These are phyloP conservation scores for Codiaeum variegatum DNA, from an alignment of 441 rosid genomes.

Conservation along the genomic window DNA sequence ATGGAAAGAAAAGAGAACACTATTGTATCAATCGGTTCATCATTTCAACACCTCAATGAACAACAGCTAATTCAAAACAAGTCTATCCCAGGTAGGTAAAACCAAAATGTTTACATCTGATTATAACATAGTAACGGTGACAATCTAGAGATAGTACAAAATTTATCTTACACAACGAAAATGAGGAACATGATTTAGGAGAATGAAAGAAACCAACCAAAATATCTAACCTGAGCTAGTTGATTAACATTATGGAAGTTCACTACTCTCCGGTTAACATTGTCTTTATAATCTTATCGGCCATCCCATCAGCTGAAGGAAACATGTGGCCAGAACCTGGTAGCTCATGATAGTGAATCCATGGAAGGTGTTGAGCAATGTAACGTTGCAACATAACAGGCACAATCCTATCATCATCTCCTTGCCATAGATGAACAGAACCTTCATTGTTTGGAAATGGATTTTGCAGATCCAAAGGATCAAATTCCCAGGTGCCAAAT, in stretches of 20 bases:
- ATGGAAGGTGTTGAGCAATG: slow-evolving; percentile 53
- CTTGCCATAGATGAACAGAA: slow-evolving; percentile 76
- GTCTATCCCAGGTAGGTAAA: background rate
- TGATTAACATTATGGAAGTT: background rate
- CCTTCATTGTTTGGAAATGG: slow-evolving; percentile 56
- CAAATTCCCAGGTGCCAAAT: slow-evolving; percentile 75
- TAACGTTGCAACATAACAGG: slow-evolving; percentile 64
- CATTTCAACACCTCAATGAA: background rate
- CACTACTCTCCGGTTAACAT: slow-evolving; percentile 32
- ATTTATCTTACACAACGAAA: slow-evolving; percentile 5
- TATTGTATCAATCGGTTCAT: background rate
- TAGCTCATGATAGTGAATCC: slow-evolving; percentile 74
- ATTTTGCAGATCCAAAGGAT: slow-evolving; percentile 59
- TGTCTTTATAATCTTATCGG: slow-evolving; percentile 40
- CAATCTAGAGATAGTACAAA: background rate
- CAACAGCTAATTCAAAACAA: background rate
- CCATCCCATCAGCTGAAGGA: slow-evolving; percentile 39
- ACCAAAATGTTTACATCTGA: background rate
- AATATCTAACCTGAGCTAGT: background rate
- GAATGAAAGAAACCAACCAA: background rate
- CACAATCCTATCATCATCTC: slow-evolving; percentile 55
- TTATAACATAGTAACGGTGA: too few relatives aligned
- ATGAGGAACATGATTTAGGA: background rate
- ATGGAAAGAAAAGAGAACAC: background rate
- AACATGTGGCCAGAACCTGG: slow-evolving; percentile 62